A percentile compares a stretch with the other conserved stretches of the same genome.
Conservation (phyloP, 352 stramenopile genomes). For the Globisporangium okanoganense region DNA sequence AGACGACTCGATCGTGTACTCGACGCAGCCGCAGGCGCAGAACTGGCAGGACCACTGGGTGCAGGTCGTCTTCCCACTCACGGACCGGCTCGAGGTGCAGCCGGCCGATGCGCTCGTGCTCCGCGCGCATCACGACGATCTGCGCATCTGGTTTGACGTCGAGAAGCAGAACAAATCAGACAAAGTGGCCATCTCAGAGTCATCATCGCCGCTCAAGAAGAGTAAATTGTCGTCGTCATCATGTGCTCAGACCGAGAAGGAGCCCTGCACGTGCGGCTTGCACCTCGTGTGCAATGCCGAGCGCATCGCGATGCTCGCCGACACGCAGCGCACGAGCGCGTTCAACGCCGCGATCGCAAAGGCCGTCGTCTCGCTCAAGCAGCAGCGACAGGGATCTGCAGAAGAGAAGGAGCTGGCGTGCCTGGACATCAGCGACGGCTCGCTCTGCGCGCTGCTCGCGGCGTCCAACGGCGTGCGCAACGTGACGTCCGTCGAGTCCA, state of each 20-base stretch:
- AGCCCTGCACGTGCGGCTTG: constrained; percentile 64
- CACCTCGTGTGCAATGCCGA: constrained; percentile 81
- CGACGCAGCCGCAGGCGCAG: constrained; percentile 50
- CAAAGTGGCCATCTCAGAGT: constrained; percentile 5
- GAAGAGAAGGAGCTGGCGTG: constrained; percentile 27
- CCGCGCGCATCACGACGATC: constrained; percentile 60
- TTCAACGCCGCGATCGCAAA: constrained; percentile 41
- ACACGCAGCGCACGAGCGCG: constrained; percentile 27
- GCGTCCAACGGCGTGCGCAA: constrained; percentile 38
- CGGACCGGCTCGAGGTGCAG: constrained; percentile 23
- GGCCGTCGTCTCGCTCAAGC: constrained; percentile 17
- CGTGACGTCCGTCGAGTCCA: constrained; percentile 76
- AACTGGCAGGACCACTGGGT: constrained; percentile 88
- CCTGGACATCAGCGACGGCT: constrained; percentile 78
- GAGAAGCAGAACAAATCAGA: constrained; percentile 15
- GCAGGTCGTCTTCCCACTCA: constrained; percentile 67
- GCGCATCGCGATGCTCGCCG: constrained; percentile 69
- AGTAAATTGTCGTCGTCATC: constrained; percentile 16
- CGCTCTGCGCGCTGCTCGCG: constrained; percentile 57
- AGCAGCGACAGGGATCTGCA: neutral
- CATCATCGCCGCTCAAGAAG: constrained; percentile 26
- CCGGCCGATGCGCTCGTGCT: constrained; percentile 31
- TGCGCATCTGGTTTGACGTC: constrained; percentile 83
- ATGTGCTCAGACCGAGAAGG: constrained; percentile 29
- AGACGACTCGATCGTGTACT: constrained; percentile 54